Evolutionary conservation across 2,329 filamentous ascomycete genomes (phyloP), one percentile per base, ranked within the genome.

Genomic region (Claviceps lovelessii): DNA sequence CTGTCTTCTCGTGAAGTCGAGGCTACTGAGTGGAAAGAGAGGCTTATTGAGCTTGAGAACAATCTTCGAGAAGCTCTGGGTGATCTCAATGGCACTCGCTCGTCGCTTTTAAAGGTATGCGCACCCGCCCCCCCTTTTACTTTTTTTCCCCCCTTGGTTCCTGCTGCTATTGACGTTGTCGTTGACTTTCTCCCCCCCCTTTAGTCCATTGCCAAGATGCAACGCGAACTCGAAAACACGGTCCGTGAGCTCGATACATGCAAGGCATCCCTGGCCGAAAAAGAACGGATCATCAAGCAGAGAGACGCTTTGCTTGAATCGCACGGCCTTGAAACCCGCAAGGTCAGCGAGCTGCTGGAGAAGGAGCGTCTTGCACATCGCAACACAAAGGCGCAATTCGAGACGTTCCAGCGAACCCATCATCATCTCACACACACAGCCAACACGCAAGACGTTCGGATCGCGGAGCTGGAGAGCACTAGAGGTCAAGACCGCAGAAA

Each of bases 241-340:
- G 77, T 88, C 23, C 81, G 87, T 49, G 88, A 95, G 58, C 83
- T 97, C 28, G 88, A 95, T 61, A 77, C 78, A 9, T 84, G 86
- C 17, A 89, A 87, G 66, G 81, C 82, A 11, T 81, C 88, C 13
- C 72, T 95, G 35, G 81, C 85, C n/a, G 90, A 97, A 66, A 96
- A 94, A 68, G 90, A 97, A 59, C 84, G 86, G 54, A 78, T 95
- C 61, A 84, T 98, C 64, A 89, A 90, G 63, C 88, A 91, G 67
- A 88, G 91, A 15, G 93, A 97, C 65, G 78, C 83, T 3, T 77
- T 97, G 5, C 80, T 98, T 10, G 93, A 98, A 69, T 88, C 84
- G 31, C 88, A 93, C 63, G 88, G 85, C 3, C 78, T 97, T 28
- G 93, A 98, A 67, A 86, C 83, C 54, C 83, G 88, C 57, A 90